Evolutionary conservation across 2,329 filamentous ascomycete genomes (phyloP), one percentile per base, ranked within the genome.

Genomic region (Talaromyces marneffei): DNA sequence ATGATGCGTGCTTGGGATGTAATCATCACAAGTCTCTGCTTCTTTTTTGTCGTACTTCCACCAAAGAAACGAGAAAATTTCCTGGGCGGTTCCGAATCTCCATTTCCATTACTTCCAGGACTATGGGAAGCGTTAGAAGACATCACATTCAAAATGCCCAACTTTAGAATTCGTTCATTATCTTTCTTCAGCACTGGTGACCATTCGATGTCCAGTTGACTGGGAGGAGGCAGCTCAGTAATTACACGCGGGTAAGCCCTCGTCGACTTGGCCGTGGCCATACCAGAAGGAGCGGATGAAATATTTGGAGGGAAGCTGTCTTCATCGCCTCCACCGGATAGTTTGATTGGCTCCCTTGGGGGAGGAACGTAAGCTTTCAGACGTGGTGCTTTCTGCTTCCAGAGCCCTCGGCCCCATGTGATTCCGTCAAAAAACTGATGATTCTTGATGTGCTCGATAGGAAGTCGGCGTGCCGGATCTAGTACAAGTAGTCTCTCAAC

Each of bases 141-240:
- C 40, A 90, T 82, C 7, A 99, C 92, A 74, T 92, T 85, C 65
- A 97, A 79, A 69, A 99, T 96, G 2, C 94, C 94, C 23, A 99
- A 81, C 74, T 96, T 97, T 65, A 99, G 76, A 67, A 99, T 99
- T 37, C 94, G 86, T 75, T 99, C 94, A 70, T 97, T 97, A 63
- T 86, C 88, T 69, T 88, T 87, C 9, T 90, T 97, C 60, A 99
- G 80, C 4, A 99, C 92, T 0, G 94, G 94, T 0, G 93, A 97
- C 94, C 94, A 99, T 76, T 99, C 94, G 61, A 99, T 96, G 71
- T 99, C 94, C 27, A 99, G 80, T 74, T 97, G 94, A 56, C 90
- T 96, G 0, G 94, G 94, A n/a, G 94, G 93, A 16, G 94, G 92
- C 9, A 99, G 82, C 74, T 99, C 94, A 0, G 94, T 97, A 63